Base-by-base conservation (phyloP, 331 rosid species). In the Acacia concinna region DNA sequence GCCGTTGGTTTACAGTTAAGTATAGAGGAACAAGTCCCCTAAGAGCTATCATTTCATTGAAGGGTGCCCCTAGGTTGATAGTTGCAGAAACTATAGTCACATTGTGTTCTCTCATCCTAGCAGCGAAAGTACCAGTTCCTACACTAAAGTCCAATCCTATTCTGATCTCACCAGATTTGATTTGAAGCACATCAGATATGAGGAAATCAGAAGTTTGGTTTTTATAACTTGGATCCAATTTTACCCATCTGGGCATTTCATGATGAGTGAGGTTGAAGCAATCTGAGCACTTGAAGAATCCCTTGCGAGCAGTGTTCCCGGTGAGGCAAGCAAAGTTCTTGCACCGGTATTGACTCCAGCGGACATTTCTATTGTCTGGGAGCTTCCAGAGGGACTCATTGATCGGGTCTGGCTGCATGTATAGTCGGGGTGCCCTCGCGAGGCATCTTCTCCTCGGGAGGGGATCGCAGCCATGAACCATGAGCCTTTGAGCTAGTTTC, bases 381-480 rank as follows among this genome's bases (percentile, higher is more conserved):
- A 87, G 88, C 78, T 85, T 88, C 97, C 94, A 92, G 78, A 90
- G 6, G 63, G 93, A 88, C 40, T 85, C 92, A 0, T 25, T 51
- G 62, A 88, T 79, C 10, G 90, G 89, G 27, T 80, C 81, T 40
- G 96, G 91, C 73, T 80, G 79, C 70, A 2, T 44, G 51, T 87
- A 92, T 40, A 92, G 80, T 80, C 87, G 65, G 12, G 97, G 94
- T 0, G 90, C 86, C 67, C 80, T 72, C 4, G 94, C 81, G 47
- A 89, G 88, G 73, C 97, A 92, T 73, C 97, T 81, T 74, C 95
- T 87, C 27, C 91, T 81, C 2, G 91, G 97, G 59, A 92, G 78
- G 38, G 95, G 95, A 79, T 92, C 97, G 3, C 97, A 92, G 12
- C 95, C 97, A 65, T 90, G 97, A 84, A 92, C 89, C 95, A 90